Evolutionary conservation across 805 yeast species (phyloP).

Genomic region (Ogataea paradorogensis): DNA sequence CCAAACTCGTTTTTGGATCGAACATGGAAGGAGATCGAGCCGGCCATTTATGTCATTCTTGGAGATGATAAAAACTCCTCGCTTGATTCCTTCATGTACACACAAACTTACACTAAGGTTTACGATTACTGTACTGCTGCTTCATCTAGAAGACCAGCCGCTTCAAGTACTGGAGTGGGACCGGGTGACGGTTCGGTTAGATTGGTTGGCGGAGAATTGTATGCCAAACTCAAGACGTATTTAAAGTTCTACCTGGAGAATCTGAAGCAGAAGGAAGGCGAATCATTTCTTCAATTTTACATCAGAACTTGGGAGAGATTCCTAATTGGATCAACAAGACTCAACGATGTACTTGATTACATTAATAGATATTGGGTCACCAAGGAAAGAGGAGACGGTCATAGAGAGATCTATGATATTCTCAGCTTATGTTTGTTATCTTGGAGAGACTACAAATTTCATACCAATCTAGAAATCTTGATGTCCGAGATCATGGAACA

Average conservation of each 20-base stretch:
- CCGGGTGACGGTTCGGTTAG: conserved; percentile 30
- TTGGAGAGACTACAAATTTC: conserved; percentile 85
- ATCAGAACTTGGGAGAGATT: conserved; percentile 86
- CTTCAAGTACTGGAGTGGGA: conserved; percentile 19
- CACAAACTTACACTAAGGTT: conserved; percentile 88
- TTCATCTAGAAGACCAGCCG: conserved; percentile 48
- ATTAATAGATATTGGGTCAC: conserved; percentile 97
- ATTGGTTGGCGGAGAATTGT: conserved; percentile 87
- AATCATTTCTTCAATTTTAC: conserved; percentile 75
- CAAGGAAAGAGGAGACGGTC: conserved; percentile 91
- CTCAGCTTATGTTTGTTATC: conserved; percentile 81
- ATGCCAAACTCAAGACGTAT: conserved; percentile 65
- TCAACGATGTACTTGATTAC: conserved; percentile 92
- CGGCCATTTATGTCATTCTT: conserved; percentile 66
- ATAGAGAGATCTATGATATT: conserved; percentile 85
- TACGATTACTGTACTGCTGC: conserved; percentile 89
- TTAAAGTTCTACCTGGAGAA: conserved; percentile 56
- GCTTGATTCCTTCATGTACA: conserved; percentile 69
- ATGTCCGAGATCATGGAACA: conserved; percentile 71
- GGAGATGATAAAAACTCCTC: conserved; percentile 65
- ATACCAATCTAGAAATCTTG: conserved; percentile 55
- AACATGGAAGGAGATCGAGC: conserved; percentile 78
- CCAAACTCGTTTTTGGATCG: conserved; percentile 25
- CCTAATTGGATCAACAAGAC: conserved; percentile 85
- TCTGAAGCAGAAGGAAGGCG: conserved; percentile 51